Evolutionary conservation across 1,284 basidiomycete genomes (phyloP), one percentile per base, ranked within the genome.

Genomic region (Sporisorium iseilematis-ciliati): DNA sequence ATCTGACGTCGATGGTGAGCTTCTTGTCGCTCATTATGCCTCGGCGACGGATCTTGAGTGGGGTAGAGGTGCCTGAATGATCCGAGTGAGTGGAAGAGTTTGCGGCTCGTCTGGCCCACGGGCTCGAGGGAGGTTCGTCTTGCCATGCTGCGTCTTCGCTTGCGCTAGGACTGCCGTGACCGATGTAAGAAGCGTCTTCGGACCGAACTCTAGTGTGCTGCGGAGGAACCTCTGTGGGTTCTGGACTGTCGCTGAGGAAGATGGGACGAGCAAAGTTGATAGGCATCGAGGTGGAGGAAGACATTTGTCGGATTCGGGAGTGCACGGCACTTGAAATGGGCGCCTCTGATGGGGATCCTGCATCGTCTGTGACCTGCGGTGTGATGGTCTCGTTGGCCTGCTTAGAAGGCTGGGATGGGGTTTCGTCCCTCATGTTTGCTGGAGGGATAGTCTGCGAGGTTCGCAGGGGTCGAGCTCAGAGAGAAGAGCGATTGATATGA

Each of bases 201-300:
- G 64, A 66, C 18, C n/a, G 7, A 10, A 41, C 31, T 31, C 46
- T 48, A 10, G 14, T 31, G 20, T 38, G 40, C 4, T 45, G 40
- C 21, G 50, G 14, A 21, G 41, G 4, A 7, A 29, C 6, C 16
- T 43, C 29, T 10, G 25, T 12, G 5, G 54, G 40, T 12, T 23
- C 45, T 43, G 42, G 29, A 26, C 41, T 33, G 31, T 33, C 31
- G 31, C 31, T 53, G 20, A 33, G 35, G 23, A 31, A 12, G 41
- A 69, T 21, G 26, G 60, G 66, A 16, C 60, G 66, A 42, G 60
- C 66, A 48, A 69, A 69, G 52, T 59, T 69, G 57, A 69, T 64
- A 3, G 67, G 53, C 6, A 31, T 23, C 12, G 52, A 54, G 18
- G 65, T 52, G 7, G 64, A 41, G 31, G 56, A 56, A 7, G 57